phyloP scores from a whole-genome alignment of 805 yeast genomes.

The Hanseniaspora lachancei region DNA sequence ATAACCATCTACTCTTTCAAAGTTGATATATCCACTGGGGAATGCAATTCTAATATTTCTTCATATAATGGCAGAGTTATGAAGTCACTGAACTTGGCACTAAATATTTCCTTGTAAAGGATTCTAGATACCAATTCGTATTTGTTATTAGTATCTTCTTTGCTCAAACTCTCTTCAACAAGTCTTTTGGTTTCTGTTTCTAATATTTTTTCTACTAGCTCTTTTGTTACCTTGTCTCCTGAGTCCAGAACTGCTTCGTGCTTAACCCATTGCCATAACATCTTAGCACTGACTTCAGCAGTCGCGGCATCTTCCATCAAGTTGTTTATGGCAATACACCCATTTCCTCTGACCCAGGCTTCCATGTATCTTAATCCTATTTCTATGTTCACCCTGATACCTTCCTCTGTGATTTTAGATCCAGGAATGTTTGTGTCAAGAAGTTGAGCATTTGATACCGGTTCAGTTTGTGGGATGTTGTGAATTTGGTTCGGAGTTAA shows the following conservation, averaged over 20 bases:
- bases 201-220: constrained; percentile 43
- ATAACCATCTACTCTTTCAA: not conserved
- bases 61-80: constrained; percentile 66
- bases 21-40: constrained; percentile 20
- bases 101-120: constrained; percentile 60
- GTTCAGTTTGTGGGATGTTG: constrained; percentile 33
- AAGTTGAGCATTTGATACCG: constrained; percentile 43
- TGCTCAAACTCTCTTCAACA: constrained; percentile 18
- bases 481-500: constrained; percentile 69
- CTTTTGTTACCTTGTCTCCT: constrained; percentile 46
- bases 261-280: constrained; percentile 71
- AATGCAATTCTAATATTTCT: constrained; percentile 33
- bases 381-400: constrained; percentile 57
- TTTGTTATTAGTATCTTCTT: constrained; percentile 48
- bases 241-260: constrained; percentile 48
- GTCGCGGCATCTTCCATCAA: constrained; percentile 88
- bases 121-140: constrained; percentile 56
- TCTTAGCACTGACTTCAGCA: constrained; percentile 75
- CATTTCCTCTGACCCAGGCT: constrained; percentile 73
- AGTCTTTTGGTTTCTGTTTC: constrained; percentile 49
- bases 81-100: constrained; percentile 61
- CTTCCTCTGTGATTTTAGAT: constrained; percentile 54
- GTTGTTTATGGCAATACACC: constrained; percentile 75
- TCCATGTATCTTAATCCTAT: constrained; percentile 73
- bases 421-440: constrained; percentile 50